Evolutionary conservation across 2,329 filamentous ascomycete species (phyloP).

Genomic region (Penicillium sp.): DNA sequence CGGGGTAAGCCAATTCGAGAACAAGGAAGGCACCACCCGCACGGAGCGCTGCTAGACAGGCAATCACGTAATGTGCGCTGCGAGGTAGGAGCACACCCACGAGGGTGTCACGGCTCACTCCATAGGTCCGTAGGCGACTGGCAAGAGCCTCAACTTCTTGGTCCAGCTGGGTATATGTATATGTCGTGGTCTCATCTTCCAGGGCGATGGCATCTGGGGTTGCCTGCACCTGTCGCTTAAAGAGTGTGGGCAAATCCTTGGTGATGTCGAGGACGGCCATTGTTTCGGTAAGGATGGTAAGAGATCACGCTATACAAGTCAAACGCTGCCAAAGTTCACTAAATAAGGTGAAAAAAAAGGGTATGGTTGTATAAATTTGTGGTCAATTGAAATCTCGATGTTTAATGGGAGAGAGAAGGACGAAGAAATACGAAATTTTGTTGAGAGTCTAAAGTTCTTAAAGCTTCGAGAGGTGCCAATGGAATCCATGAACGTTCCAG

Average conservation of each 20-base stretch:
- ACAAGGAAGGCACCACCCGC: constrained; percentile 79
- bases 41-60: constrained; percentile 72
- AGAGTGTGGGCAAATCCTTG: constrained; percentile 72
- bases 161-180: constrained; percentile 74
- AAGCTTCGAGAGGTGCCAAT: constrained; percentile 1
- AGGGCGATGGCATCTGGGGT: constrained; percentile 70
- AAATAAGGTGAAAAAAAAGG: not conserved
- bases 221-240: constrained; percentile 64
- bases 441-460: constrained; percentile 6
- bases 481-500: not conserved
- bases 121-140: constrained; percentile 62
- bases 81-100: constrained; percentile 75
- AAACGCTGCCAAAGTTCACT: not conserved
- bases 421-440: not conserved
- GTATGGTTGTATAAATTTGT: not conserved
- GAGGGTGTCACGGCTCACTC: constrained; percentile 70
- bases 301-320: not conserved
- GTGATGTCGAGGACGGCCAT: constrained; percentile 69
- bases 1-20: constrained; percentile 75
- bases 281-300: constrained; percentile 16
- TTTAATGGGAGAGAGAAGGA: not conserved
- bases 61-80: constrained; percentile 76
- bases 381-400: not conserved
- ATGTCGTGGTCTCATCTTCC: constrained; percentile 66
- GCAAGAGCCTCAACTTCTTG: constrained; percentile 65